Conservation (phyloP, 306 rosid genomes). For the Vigna nakashimae region DNA sequence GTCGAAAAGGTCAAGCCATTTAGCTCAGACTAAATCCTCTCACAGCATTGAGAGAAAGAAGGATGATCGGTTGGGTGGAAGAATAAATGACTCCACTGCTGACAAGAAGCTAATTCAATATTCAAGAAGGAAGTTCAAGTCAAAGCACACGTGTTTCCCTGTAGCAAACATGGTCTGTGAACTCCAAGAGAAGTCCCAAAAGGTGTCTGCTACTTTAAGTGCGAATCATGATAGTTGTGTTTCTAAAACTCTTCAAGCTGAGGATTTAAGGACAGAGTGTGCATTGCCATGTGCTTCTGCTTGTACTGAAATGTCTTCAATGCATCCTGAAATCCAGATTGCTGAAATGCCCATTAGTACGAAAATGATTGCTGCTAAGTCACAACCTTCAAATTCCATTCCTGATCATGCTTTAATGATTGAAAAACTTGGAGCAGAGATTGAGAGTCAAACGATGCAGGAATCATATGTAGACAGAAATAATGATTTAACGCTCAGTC, state of each 20-base stretch:
- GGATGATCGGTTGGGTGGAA: slow-evolving; percentile 50
- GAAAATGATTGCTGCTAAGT: slow-evolving; percentile 36
- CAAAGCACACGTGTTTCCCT: slow-evolving; percentile 51
- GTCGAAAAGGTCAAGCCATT: slow-evolving; percentile 62
- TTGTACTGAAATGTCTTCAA: slow-evolving; percentile 50
- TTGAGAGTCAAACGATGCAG: slow-evolving; percentile 42
- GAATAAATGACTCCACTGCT: slow-evolving; percentile 36
- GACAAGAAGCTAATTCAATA: slow-evolving; percentile 73
- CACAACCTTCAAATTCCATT: slow-evolving; percentile 43
- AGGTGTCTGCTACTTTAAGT: slow-evolving; percentile 41
- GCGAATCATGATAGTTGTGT: slow-evolving; percentile 47
- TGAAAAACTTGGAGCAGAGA: slow-evolving; percentile 48
- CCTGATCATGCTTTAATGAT: slow-evolving; percentile 29
- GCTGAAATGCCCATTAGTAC: slow-evolving; percentile 45
- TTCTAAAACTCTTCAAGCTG: slow-evolving; percentile 40
- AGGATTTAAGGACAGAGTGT: slow-evolving; percentile 53
- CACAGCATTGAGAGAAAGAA: slow-evolving; percentile 54
- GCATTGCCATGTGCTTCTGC: slow-evolving; percentile 42
- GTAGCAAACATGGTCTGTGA: slow-evolving; percentile 46
- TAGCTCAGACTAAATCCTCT: slow-evolving; percentile 48
- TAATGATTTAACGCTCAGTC: slow-evolving; percentile 38
- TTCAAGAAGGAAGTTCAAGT: slow-evolving; percentile 78
- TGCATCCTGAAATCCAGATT: slow-evolving; percentile 49
- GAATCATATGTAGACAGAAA: slow-evolving; percentile 43
- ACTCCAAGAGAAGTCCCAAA: slow-evolving; percentile 43